Base-by-base conservation (phyloP, 1,284 basidiomycete species). In the Sporisorium sorghi region DNA sequence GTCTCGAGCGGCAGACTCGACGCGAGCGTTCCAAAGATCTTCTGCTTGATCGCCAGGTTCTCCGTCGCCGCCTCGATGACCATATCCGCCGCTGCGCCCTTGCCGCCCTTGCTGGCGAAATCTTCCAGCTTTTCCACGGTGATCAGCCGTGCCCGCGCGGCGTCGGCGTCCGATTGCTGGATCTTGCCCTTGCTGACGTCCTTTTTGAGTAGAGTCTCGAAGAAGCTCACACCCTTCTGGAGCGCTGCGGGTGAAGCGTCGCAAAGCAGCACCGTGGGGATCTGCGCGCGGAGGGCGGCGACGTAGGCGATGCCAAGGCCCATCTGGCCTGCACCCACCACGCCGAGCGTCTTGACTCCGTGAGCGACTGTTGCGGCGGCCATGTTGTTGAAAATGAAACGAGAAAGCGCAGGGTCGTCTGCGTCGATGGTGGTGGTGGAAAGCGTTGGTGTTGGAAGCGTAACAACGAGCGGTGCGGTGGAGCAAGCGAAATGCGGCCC, bases 11-110 rank as follows among this genome's bases (percentile, higher is more conserved):
- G 88, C 53, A 94, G 85, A 67, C 90, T 88, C 46, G 87, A 87
- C 19, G 91, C 89, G 17, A 98, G 88, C 5, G 88, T 86, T 7
- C 87, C 86, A 86, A 98, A 97, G 69, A 98, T 90, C 12, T 87
- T 86, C 73, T 90, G 88, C 86, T 98, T 99, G 50, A 97, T 85
- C 2, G 88, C 82, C 14, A 97, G 86, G 56, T 91, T 90, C 86
- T 98, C 95, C 5, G 94, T 93, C 0, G 93, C 94, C 0, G 95
- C 96, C 88, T 98, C 95, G 58, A 97, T 88, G 42, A 94, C 92
- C 88, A 97, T 90, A 81, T 96, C 93, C 7, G 90, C 91, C 7
- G 90, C 91, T 75, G 94, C 92, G 40, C 89, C 86, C 92, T 78
- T 77, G 47, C 43, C 44, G 10, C 59, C 60, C n/a, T 68, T 58